Evolutionary conservation across 441 rosid genomes (phyloP).

Genomic region (Macaranga tanarius): DNA sequence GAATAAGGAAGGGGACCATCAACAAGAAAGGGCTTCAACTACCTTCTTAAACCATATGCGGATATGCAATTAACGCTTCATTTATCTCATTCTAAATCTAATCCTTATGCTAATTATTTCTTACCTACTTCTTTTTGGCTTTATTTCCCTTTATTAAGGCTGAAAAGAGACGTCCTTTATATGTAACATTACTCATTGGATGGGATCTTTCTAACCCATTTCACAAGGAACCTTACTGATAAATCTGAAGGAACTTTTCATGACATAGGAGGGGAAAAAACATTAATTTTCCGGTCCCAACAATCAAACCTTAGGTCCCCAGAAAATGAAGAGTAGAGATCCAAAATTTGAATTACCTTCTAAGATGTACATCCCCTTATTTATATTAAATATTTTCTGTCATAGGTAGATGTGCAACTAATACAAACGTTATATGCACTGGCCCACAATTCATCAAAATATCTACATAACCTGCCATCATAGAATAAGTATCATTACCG

Average conservation of each 20-base stretch:
- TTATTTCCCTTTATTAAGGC: constrained; percentile 41
- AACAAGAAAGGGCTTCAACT: background rate
- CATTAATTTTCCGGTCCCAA: constrained; percentile 5
- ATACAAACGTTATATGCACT: background rate
- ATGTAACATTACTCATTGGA: constrained; percentile 17
- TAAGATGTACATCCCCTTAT: background rate
- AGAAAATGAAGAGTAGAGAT: background rate
- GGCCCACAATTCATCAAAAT: background rate
- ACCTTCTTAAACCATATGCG: constrained; percentile 11
- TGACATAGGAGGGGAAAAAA: background rate
- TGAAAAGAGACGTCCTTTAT: constrained; percentile 26
- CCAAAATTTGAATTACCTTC: background rate
- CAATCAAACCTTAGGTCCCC: background rate
- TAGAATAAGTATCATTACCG: background rate
- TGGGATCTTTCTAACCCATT: constrained; percentile 25
- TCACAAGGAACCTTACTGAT: constrained; percentile 26
- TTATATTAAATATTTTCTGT: too few relatives aligned
- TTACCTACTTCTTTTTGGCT: background rate
- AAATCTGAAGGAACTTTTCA: background rate
- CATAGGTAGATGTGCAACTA: background rate
- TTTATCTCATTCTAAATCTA: too few relatives aligned
- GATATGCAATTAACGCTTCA: background rate
- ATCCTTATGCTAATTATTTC: background rate
- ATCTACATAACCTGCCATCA: background rate
- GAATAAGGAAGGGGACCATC: constrained; percentile 14